A percentile compares a stretch with the other conserved stretches of the same genome.
Evolutionary conservation across 495 filamentous ascomycete genomes (phyloP).

Genomic region (Talaromyces borbonicus): DNA sequence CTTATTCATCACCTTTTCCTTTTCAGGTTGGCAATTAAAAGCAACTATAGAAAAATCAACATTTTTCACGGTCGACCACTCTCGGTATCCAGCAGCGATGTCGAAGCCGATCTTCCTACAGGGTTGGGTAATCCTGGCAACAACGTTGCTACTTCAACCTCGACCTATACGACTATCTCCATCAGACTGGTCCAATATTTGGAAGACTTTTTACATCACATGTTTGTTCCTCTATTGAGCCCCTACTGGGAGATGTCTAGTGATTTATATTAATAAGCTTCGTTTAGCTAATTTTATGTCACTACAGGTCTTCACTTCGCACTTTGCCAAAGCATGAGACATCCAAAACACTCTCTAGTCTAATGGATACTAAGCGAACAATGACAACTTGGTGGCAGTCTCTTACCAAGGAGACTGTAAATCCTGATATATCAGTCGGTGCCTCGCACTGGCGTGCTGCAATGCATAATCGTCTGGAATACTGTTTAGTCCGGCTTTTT

Average conservation of each 20-base stretch:
- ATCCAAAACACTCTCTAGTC: too few relatives aligned
- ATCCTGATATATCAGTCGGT: slow-evolving; percentile 24
- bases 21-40: neutral
- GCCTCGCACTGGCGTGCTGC: slow-evolving; percentile 33
- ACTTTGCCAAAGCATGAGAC: too few relatives aligned
- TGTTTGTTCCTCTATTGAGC: slow-evolving; percentile 17
- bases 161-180: slow-evolving; percentile 34
- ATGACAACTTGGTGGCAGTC: slow-evolving; percentile 12
- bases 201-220: slow-evolving; percentile 34
- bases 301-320: too few relatives aligned
- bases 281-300: too few relatives aligned
- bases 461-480: slow-evolving; percentile 38
- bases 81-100: slow-evolving; percentile 31
- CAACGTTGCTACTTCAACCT: slow-evolving; percentile 14
- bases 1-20: neutral
- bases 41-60: slow-evolving; percentile 8
- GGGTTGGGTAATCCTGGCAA: slow-evolving; percentile 24
- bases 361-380: too few relatives aligned
- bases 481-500: slow-evolving; percentile 36
- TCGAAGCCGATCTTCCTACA: slow-evolving; percentile 35
- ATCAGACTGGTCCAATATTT: slow-evolving; percentile 36
- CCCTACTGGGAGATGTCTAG: too few relatives aligned
- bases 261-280: too few relatives aligned
- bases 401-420: slow-evolving; percentile 25
- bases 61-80: slow-evolving; percentile 39